A percentile compares a stretch with the other conserved stretches of the same genome.
These are phyloP conservation scores for Pichia californica DNA, from an alignment of 805 yeast genomes.

Conservation along the genomic window DNA sequence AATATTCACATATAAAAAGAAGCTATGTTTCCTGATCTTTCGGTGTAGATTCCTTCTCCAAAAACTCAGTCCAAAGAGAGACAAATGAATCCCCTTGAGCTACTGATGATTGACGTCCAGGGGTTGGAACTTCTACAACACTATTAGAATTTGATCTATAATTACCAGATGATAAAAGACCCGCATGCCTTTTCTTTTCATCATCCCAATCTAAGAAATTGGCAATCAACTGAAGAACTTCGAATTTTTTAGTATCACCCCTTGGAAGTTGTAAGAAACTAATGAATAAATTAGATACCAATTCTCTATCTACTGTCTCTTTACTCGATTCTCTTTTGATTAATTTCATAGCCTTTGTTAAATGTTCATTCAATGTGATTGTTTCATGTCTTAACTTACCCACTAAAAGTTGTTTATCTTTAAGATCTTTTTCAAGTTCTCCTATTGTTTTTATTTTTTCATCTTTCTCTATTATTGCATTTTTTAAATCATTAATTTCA, in stretches of 20 bases:
- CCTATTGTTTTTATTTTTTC: constrained; percentile 21
- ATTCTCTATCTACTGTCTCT: constrained; percentile 78
- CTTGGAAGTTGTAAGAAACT: constrained; percentile 84
- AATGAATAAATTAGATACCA: constrained; percentile 77
- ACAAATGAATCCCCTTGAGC: constrained; percentile 42
- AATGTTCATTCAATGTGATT: constrained; percentile 85
- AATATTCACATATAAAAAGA: too few species aligned
- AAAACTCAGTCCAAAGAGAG: constrained; percentile 71
- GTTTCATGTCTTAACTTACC: constrained; percentile 95
- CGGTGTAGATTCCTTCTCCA: constrained; percentile 61
- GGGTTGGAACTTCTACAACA: constrained; percentile 22
- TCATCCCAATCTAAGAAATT: constrained; percentile 88
- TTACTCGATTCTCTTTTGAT: constrained; percentile 72
- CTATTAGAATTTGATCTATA: constrained; percentile 28
- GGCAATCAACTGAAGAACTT: constrained; percentile 78
- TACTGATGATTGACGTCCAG: constrained; percentile 5
- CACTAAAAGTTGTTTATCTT: constrained; percentile 67
- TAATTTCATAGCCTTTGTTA: constrained; percentile 86
- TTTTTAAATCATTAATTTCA: constrained; percentile 10
- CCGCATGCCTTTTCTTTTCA: constrained; percentile 67
- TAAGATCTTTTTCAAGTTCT: constrained; percentile 47
- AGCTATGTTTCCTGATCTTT: too few species aligned
- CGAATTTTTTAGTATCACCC: constrained; percentile 91
- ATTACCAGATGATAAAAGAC: constrained; percentile 37
- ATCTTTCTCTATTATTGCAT: constrained; percentile 13